phyloP scores from a whole-genome alignment of 176 grass and related monocot genomes.

The Poa pratensis region DNA sequence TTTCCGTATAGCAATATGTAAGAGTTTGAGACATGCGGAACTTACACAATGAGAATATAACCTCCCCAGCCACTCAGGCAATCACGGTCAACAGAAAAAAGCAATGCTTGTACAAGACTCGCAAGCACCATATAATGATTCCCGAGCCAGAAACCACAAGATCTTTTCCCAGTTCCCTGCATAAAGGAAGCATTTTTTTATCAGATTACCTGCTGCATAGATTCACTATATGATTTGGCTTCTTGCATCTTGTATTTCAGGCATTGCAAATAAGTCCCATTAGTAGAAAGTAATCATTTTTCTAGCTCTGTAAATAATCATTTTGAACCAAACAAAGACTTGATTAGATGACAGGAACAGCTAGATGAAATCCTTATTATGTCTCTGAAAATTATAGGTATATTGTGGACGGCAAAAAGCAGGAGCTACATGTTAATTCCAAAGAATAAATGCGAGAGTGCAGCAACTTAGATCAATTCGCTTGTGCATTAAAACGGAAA shows the following conservation, averaged over 20 bases:
- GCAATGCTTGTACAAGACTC: constrained; percentile 90
- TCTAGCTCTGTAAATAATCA: neutral
- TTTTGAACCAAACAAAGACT: neutral
- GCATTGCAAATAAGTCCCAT: too few species aligned
- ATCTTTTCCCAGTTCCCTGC: constrained; percentile 82
- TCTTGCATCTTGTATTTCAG: too few species aligned
- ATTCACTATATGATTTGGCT: too few species aligned
- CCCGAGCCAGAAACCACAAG: constrained; percentile 76
- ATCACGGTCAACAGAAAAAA: constrained; percentile 74
- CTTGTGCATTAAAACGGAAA: too few species aligned
- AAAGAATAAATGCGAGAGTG: too few species aligned
- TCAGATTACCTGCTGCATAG: neutral
- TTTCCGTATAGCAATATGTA: too few species aligned
- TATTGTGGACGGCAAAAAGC: neutral
- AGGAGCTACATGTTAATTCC: too few species aligned
- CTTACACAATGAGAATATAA: constrained; percentile 33
- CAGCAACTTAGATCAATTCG: too few species aligned
- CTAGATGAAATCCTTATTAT: neutral
- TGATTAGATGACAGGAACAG: neutral
- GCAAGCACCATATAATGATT: constrained; percentile 71
- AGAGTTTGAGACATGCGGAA: too few species aligned
- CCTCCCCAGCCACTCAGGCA: constrained; percentile 86
- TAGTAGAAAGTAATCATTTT: neutral
- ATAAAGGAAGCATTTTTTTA: constrained; percentile 33
- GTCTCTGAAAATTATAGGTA: neutral